These are phyloP conservation scores for Nigrograna mackinnonii DNA, from an alignment of 2,329 filamentous ascomycete genomes.

Conservation along the genomic window DNA sequence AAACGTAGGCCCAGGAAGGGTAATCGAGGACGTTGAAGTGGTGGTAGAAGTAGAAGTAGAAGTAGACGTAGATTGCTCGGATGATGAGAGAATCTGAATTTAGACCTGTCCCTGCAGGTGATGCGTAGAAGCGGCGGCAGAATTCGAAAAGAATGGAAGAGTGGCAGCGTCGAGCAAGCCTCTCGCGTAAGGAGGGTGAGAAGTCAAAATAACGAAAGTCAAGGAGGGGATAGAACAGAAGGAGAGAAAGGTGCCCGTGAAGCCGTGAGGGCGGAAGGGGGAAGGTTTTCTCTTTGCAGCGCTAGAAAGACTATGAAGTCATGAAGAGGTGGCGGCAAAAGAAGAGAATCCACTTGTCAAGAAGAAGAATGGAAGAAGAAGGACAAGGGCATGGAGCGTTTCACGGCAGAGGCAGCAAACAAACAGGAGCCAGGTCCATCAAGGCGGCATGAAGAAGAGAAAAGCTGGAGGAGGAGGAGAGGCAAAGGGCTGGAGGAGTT, in stretches of 20 bases:
- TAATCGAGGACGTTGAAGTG: neutral
- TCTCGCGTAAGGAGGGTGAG: conserved; percentile 16
- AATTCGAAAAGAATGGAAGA: conserved; percentile 12
- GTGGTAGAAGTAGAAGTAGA: conserved; percentile 6
- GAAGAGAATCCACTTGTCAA: conserved; percentile 11
- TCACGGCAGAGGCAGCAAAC: conserved; percentile 19
- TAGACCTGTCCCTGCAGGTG: conserved; percentile 29
- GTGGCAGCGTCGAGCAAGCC: conserved; percentile 14
- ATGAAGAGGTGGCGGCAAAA: no score
- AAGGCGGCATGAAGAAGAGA: no score
- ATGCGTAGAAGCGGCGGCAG: conserved; percentile 5
- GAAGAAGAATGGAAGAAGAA: conserved; percentile 1
- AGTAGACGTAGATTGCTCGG: neutral
- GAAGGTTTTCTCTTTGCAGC: conserved; percentile 1
- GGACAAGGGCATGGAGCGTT: neutral
- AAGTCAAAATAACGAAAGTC: conserved; percentile 20
- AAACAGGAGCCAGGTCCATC: conserved; percentile 28
- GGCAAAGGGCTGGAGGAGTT: no score
- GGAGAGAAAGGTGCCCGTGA: neutral
- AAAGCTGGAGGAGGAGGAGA: no score
- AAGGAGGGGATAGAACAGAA: conserved; percentile 7
- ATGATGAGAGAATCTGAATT: conserved; percentile 7
- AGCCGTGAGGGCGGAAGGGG: neutral
- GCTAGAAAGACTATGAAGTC: conserved; percentile 6
- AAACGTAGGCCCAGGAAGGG: neutral